A percentile compares a stretch with the other conserved stretches of the same genome.
Conservation (phyloP, 495 filamentous ascomycete genomes). For the Penicillium simplicissimum region DNA sequence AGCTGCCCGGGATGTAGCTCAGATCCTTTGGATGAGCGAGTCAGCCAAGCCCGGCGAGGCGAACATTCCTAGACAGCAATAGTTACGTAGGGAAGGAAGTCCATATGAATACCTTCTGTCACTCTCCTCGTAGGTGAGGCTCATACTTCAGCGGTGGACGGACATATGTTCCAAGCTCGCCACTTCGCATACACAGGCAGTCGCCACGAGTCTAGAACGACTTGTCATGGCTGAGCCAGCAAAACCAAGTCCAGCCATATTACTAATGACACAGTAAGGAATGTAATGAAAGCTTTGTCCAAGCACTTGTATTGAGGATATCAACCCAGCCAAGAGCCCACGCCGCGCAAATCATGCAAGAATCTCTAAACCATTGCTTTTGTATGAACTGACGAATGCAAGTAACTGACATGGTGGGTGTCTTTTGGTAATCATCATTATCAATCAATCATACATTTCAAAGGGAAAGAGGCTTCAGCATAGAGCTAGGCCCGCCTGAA, state of each 20-base stretch:
- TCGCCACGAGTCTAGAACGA: neutral
- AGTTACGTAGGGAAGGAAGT: neutral
- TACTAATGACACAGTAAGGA: neutral
- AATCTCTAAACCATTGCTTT: slow-evolving; percentile 41
- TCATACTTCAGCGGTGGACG: neutral
- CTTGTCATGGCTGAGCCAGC: neutral
- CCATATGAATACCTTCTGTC: neutral
- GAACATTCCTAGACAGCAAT: neutral
- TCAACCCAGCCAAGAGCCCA: neutral
- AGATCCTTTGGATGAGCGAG: neutral
- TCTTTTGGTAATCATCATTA: slow-evolving; percentile 46
- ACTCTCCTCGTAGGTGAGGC: neutral
- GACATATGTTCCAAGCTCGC: neutral
- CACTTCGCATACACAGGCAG: neutral
- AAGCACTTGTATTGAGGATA: neutral
- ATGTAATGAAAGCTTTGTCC: neutral
- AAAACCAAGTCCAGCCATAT: neutral
- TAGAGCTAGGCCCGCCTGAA: slow-evolving; percentile 37
- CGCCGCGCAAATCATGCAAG: slow-evolving; percentile 8
- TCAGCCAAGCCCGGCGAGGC: neutral
- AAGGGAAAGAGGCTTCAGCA: slow-evolving; percentile 40
- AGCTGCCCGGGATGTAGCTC: neutral
- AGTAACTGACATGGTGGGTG: slow-evolving; percentile 40
- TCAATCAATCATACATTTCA: slow-evolving; percentile 49
- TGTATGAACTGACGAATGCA: slow-evolving; percentile 38